A percentile compares a stretch with the other conserved stretches of the same genome.
Evolutionary conservation across 2,329 filamentous ascomycete species (phyloP).

Genomic region (Phialemonium atrogriseum): DNA sequence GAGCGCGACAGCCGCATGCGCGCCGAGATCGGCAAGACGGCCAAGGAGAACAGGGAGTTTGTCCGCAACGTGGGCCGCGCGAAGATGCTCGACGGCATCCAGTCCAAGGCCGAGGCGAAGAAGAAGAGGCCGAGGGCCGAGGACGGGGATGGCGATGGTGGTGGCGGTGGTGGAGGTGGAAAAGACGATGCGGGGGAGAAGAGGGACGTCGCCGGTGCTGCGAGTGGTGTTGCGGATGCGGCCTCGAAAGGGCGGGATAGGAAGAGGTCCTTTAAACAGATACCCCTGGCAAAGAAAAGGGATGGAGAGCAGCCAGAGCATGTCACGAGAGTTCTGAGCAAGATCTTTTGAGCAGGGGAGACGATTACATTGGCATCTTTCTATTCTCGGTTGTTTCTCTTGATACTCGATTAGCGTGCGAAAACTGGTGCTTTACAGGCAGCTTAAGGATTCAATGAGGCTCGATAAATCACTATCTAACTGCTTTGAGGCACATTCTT

Average conservation of each 20-base stretch:
- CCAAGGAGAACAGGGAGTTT: conserved; percentile 75
- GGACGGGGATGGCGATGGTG: conserved; percentile 20
- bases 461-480: too few species aligned
- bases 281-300: conserved; percentile 46
- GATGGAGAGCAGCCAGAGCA: conserved; percentile 46
- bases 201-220: conserved; percentile 11
- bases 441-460: too few species aligned
- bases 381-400: too few species aligned
- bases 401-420: too few species aligned
- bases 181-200: conserved; percentile 13
- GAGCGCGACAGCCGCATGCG: conserved; percentile 68
- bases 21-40: conserved; percentile 67
- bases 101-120: conserved; percentile 47
- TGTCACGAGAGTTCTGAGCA: conserved; percentile 53
- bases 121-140: conserved; percentile 24
- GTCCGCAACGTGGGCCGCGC: conserved; percentile 69
- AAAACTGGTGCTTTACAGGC: too few species aligned
- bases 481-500: too few species aligned
- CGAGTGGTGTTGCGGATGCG: too few species aligned
- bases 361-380: too few species aligned
- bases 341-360: conserved; percentile 58
- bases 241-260: conserved; percentile 19
- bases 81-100: conserved; percentile 72
- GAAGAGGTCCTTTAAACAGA: conserved; percentile 58
- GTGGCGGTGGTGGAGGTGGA: conserved; percentile 1